These are phyloP conservation scores for Linnemannia exigua DNA, from an alignment of 192 early-diverging fungal genomes.

Conservation along the genomic window DNA sequence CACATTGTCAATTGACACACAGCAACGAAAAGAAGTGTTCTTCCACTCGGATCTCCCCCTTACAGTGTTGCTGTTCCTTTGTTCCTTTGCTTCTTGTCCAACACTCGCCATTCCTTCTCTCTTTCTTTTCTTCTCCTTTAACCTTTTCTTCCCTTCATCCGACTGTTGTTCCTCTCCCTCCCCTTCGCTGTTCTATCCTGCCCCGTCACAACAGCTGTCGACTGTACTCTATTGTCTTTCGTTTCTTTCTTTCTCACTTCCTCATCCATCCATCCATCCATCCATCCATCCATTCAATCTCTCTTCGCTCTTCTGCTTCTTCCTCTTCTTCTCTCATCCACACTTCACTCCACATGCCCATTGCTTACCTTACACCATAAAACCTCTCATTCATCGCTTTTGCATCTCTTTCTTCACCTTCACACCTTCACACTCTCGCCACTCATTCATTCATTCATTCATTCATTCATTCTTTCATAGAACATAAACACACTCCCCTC, in stretches of 20 bases:
- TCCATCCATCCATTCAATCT: not conserved
- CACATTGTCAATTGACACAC: no score
- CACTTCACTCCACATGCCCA: not conserved
- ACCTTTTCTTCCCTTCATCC: not conserved
- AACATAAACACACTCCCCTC: not conserved
- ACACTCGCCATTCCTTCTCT: not conserved
- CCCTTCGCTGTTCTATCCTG: not conserved
- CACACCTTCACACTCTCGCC: not conserved
- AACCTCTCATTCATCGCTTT: not conserved
- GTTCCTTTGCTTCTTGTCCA: no score
- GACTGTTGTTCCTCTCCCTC: conserved; percentile 3
- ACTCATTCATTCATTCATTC: not conserved
- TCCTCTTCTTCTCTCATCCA: not conserved
- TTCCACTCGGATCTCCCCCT: not conserved
- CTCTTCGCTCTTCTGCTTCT: not conserved
- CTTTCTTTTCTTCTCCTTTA: not conserved
- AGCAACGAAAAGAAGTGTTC: no score
- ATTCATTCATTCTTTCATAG: not conserved
- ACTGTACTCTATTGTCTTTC: not conserved
- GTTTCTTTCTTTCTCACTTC: not conserved
- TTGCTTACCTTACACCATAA: not conserved
- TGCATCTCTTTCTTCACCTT: not conserved
- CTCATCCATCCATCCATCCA: not conserved
- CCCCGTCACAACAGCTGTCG: not conserved
- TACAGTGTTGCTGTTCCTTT: no score